Evolutionary conservation across 768 basidiomycete species (phyloP).

Genomic region (Tremella yokohamensis): DNA sequence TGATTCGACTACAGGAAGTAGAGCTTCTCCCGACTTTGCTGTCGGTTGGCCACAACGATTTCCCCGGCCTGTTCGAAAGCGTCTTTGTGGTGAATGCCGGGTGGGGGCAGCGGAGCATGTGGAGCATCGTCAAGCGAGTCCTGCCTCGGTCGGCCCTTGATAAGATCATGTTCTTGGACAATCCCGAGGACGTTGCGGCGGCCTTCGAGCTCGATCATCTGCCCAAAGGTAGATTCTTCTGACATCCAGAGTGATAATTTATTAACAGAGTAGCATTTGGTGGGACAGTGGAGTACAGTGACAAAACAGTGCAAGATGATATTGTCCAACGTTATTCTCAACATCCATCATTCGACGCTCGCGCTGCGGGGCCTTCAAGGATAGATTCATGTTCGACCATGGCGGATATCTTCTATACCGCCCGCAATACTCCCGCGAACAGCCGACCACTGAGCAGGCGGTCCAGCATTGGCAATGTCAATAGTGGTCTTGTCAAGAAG

Average conservation of each 20-base stretch:
- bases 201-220: constrained; percentile 42
- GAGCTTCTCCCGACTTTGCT: constrained; percentile 47
- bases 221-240: constrained; percentile 29
- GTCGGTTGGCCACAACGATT: constrained; percentile 44
- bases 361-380: too few species aligned
- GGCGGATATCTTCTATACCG: constrained; percentile 44
- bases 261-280: constrained; percentile 27
- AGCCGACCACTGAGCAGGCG: constrained; percentile 15
- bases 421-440: constrained; percentile 29
- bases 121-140: constrained; percentile 47
- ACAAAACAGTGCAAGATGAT: constrained; percentile 23
- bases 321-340: constrained; percentile 21
- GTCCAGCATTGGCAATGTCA: constrained; percentile 8
- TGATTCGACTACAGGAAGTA: constrained; percentile 36
- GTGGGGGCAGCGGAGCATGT: constrained; percentile 46
- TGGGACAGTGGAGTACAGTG: constrained; percentile 22
- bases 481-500: background rate
- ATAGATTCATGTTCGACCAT: constrained; percentile 27
- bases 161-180: constrained; percentile 43
- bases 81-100: constrained; percentile 48
- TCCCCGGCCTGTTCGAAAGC: constrained; percentile 44
- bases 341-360: too few species aligned
- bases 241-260: background rate
- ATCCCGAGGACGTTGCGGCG: constrained; percentile 20
- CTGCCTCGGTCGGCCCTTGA: constrained; percentile 46